Percentiles rank a stretch among this genome's conserved stretches.
Evolutionary conservation across 495 filamentous ascomycete genomes (phyloP).

Genomic region (Trichoderma asperelloides): DNA sequence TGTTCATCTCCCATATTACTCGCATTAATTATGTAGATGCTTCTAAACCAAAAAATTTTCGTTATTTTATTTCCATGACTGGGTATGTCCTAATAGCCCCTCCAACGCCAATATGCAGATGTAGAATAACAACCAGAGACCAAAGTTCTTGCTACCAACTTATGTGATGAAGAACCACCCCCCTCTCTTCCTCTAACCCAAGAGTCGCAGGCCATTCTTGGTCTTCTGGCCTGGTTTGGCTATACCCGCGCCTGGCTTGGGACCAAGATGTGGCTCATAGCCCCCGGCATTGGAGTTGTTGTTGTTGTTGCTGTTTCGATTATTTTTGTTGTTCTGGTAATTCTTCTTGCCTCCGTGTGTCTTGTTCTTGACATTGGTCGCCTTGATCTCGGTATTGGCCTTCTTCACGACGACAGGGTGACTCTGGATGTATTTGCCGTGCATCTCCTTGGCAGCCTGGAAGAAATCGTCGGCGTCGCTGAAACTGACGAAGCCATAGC

Average conservation of each 20-base stretch:
- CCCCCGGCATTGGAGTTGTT: conserved; percentile 17
- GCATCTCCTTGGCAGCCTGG: conserved; percentile 90
- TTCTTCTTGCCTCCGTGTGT: conserved; percentile 26
- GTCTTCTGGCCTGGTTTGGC: conserved; percentile 73
- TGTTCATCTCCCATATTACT: background rate
- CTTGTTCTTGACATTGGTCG: conserved; percentile 41
- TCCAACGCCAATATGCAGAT: background rate
- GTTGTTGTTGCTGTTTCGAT: conserved; percentile 13
- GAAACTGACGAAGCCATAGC: conserved; percentile 95
- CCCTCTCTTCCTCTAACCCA: conserved; percentile 56
- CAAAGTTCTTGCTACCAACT: background rate
- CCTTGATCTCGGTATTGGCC: conserved; percentile 83
- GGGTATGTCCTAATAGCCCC: background rate
- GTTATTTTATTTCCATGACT: background rate
- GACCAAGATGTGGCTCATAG: conserved; percentile 37
- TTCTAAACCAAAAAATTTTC: background rate
- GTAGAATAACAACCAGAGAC: background rate
- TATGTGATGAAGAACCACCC: conserved; percentile 12
- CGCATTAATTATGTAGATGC: background rate
- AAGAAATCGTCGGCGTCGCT: conserved; percentile 93
- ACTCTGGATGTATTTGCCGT: conserved; percentile 97
- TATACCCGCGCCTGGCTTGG: conserved; percentile 52
- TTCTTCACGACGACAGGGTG: conserved; percentile 82
- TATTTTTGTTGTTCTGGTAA: conserved; percentile 22
- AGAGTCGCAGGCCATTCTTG: conserved; percentile 65